Base-by-base conservation (phyloP, 2,329 filamentous ascomycete genomes). In the Mycosphaerella sp. region DNA sequence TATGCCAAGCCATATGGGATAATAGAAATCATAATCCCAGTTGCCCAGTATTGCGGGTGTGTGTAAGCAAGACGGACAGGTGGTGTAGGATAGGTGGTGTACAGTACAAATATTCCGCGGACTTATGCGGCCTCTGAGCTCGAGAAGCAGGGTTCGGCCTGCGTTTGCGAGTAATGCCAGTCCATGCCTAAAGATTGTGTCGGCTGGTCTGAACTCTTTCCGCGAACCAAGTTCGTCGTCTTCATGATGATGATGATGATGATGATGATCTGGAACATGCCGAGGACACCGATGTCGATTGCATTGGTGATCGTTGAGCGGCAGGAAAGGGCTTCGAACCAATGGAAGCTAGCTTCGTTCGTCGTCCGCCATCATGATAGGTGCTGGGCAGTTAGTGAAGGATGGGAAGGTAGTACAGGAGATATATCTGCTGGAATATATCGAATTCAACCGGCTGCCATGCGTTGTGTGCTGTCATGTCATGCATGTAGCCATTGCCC, bases 131-230 rank as follows among this genome's bases (percentile, higher is more conserved):
- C 26, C 26, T 26, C 26, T 6, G 26, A 26, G 26, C 26, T 4
- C 26, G 26, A 2, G 26, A 6, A 26, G 6, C 26, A 6, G 26
- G 14, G 14, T 17, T 17, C 14, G 14, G 14, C 14, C 14, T 17
- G 14, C 14, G 14, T 17, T 17, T 17, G 14, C 14, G 14, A 17
- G 14, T 17, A 17, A 17, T 17, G 14, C 14, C 14, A 17, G 14
- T 17, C 63, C 67, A 7, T 69, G 68, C 31, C 51, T 55, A 32
- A 45, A 49, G 11, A 52, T 45, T 8, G 45, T 56, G 32, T 56
- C 50, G 31, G 32, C 43, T 32, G 17, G 26, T 26, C 40, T 48
- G 12, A 43, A 47, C 21, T 47, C 38, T 11, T 17, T 32, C 7
- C 10, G 32, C 6, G 31, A 40, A 7, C 11, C 12, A 44, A 14